Evolutionary conservation across 2,329 filamentous ascomycete genomes (phyloP).

Genomic region (Penicillium sp.): DNA sequence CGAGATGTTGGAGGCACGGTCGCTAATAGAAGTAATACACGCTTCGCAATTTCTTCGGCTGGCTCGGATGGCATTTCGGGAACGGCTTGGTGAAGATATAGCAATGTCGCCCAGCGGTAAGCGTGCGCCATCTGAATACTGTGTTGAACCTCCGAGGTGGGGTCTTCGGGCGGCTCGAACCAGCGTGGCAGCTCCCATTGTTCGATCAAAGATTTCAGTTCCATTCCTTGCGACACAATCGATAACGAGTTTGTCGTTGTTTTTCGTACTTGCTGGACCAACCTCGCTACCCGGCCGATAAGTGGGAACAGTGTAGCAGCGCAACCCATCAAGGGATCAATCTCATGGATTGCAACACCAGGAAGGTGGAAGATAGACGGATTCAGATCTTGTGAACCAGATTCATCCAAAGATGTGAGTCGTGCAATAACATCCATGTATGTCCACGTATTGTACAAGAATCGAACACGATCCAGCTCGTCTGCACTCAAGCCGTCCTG

Average conservation of each 20-base stretch:
- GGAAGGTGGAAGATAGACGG: slow-evolving; percentile 41
- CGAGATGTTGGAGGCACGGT: slow-evolving; percentile 62
- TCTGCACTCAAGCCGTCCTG: slow-evolving; percentile 41
- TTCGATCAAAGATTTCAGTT: slow-evolving; percentile 60
- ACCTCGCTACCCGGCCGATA: slow-evolving; percentile 63
- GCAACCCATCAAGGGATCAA: slow-evolving; percentile 72
- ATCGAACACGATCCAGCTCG: slow-evolving; percentile 58
- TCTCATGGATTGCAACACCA: slow-evolving; percentile 50
- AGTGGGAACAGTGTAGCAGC: slow-evolving; percentile 66
- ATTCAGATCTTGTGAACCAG: slow-evolving; percentile 51
- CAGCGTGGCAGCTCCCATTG: slow-evolving; percentile 59
- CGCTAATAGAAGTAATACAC: slow-evolving; percentile 60
- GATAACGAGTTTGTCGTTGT: slow-evolving; percentile 56
- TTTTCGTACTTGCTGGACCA: slow-evolving; percentile 63
- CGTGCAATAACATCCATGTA: slow-evolving; percentile 73
- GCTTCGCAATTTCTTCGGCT: slow-evolving; percentile 59
- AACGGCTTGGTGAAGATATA: slow-evolving; percentile 67
- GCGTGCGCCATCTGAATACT: slow-evolving; percentile 66
- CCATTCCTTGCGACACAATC: slow-evolving; percentile 62
- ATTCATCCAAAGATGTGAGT: slow-evolving; percentile 61
- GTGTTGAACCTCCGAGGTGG: slow-evolving; percentile 60
- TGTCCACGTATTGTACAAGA: slow-evolving; percentile 69
- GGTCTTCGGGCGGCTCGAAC: slow-evolving; percentile 63
- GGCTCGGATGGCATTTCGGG: slow-evolving; percentile 64
- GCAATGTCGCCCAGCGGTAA: slow-evolving; percentile 64